These are phyloP conservation scores for Sporothrix inflata DNA, from an alignment of 2,329 filamentous ascomycete species.

Conservation along the genomic window DNA sequence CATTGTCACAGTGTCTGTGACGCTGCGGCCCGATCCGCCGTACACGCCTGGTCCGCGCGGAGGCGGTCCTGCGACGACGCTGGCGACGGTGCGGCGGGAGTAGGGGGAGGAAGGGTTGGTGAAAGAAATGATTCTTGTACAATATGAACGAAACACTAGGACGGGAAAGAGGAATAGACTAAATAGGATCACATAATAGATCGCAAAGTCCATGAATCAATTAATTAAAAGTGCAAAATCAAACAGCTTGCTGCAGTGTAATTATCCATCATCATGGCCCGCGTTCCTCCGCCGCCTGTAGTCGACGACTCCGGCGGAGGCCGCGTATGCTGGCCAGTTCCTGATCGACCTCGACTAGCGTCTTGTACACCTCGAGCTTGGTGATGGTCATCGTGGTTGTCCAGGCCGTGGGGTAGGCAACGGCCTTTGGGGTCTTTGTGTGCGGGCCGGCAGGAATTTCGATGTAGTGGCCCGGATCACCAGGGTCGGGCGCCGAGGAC, in stretches of 20 bases:
- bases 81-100: not conserved
- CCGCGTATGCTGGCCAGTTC: not conserved
- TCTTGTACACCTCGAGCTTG: not conserved
- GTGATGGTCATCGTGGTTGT: not conserved
- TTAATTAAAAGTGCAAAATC: too few relatives aligned
- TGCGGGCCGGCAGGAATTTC: not conserved
- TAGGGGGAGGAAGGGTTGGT: too few relatives aligned
- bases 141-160: too few relatives aligned
- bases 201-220: too few relatives aligned
- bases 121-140: too few relatives aligned
- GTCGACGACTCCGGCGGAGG: not conserved
- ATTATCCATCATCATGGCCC: too few relatives aligned
- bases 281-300: not conserved
- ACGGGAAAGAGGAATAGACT: too few relatives aligned
- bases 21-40: slow-evolving; percentile 14
- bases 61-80: not conserved
- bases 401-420: not conserved
- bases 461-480: not conserved
- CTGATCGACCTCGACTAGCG: not conserved
- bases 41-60: not conserved
- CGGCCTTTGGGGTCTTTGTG: not conserved
- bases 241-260: too few relatives aligned
- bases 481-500: too few relatives aligned
- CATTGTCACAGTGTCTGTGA: not conserved
- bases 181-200: too few relatives aligned